Percentiles rank a stretch among this genome's conserved stretches.
Conservation (phyloP, 495 filamentous ascomycete genomes). For the Penicillium robsamsonii region DNA sequence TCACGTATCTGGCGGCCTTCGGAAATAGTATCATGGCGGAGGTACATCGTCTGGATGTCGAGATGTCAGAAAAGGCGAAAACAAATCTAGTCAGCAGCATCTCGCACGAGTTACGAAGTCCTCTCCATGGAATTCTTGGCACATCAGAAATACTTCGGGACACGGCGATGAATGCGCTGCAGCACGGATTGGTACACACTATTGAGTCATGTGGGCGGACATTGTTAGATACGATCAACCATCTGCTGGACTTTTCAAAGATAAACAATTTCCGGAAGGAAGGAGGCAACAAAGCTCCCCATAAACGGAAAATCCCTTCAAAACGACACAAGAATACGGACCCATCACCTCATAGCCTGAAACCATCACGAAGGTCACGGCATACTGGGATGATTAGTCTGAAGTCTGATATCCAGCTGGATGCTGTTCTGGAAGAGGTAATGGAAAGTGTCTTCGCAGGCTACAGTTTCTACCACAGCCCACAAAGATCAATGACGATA, state of each 20-base stretch:
- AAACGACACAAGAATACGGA: not conserved
- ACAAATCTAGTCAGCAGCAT: constrained; percentile 67
- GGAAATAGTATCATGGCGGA: constrained; percentile 62
- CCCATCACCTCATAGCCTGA: not conserved
- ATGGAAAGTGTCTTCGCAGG: constrained; percentile 59
- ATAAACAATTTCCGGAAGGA: constrained; percentile 24
- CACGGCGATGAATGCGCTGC: constrained; percentile 52
- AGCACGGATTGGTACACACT: constrained; percentile 59
- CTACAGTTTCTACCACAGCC: constrained; percentile 31
- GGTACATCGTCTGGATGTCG: constrained; percentile 51
- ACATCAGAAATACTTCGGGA: constrained; percentile 61
- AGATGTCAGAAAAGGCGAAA: constrained; percentile 53
- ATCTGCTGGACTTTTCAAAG: constrained; percentile 53
- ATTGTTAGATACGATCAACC: constrained; percentile 67
- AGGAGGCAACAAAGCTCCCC: not conserved
- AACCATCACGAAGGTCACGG: constrained; percentile 1
- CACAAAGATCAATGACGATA: constrained; percentile 15
- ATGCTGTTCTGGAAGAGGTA: constrained; percentile 56
- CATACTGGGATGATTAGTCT: too few relatives aligned
- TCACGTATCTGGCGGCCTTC: constrained; percentile 54
- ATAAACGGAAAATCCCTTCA: too few relatives aligned
- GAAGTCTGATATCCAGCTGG: constrained; percentile 35
- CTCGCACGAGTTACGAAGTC: constrained; percentile 66
- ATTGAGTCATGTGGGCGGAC: constrained; percentile 66
- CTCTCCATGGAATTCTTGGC: constrained; percentile 64